Percentiles rank a stretch among this genome's conserved stretches.
Evolutionary conservation across 225 moss, liverwort and hornwort species (phyloP).

Genomic region (Polytrichum commune): DNA sequence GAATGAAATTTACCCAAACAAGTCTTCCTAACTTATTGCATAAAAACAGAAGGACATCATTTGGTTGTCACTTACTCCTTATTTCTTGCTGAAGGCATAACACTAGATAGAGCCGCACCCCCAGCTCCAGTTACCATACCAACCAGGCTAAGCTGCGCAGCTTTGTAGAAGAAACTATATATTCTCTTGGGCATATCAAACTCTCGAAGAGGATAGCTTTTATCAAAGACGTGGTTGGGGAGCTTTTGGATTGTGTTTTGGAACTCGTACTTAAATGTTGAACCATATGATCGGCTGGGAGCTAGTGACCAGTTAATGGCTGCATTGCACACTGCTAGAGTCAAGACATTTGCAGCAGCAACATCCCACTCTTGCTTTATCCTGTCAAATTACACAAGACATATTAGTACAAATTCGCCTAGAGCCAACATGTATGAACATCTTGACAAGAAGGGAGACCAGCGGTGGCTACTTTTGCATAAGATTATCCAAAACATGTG

Average conservation of each 20-base stretch:
- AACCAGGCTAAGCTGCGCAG: conserved; percentile 68
- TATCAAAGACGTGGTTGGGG: conserved; percentile 85
- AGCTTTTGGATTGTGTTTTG: conserved; percentile 91
- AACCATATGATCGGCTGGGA: conserved; percentile 90
- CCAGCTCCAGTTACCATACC: conserved; percentile 68
- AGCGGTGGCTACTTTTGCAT: too few relatives aligned
- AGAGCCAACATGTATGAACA: background rate
- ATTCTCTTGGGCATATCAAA: conserved; percentile 82
- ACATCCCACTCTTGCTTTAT: conserved; percentile 95
- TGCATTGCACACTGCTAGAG: conserved; percentile 79
- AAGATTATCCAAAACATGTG: too few relatives aligned
- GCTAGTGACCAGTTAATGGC: conserved; percentile 85
- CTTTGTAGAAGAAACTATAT: conserved; percentile 79
- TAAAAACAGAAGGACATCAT: background rate
- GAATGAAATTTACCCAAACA: background rate
- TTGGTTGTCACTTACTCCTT: conserved; percentile 34
- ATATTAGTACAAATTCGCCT: background rate
- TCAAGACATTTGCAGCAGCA: conserved; percentile 83
- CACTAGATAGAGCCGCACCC: conserved; percentile 70
- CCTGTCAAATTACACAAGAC: conserved; percentile 44
- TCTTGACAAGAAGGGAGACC: too few relatives aligned
- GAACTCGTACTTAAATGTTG: conserved; percentile 87
- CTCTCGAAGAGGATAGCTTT: conserved; percentile 83
- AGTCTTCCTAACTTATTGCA: background rate
- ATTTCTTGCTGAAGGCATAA: conserved; percentile 63